Evolutionary conservation across 192 early-diverging fungal species (phyloP).

Genomic region (Coemansia sp.): DNA sequence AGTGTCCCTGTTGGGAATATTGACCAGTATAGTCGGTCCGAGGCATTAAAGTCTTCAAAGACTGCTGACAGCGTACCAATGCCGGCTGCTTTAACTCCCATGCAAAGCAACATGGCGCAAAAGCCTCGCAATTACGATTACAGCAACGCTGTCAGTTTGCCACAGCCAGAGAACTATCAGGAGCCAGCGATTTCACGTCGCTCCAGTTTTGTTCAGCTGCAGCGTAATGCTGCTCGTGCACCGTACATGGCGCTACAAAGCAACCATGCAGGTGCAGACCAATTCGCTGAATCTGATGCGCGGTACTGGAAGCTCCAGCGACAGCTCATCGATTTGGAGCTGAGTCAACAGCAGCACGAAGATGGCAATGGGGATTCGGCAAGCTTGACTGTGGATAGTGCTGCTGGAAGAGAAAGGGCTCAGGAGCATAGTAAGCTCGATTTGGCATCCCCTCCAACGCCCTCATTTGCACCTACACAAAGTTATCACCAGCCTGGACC

Average conservation of each 20-base stretch:
- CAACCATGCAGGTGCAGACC: conserved; percentile 16
- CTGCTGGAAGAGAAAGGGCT: too few relatives aligned
- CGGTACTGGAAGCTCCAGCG: conserved; percentile 54
- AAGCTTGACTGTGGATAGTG: too few relatives aligned
- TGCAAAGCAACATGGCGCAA: background rate
- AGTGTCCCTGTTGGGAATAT: background rate
- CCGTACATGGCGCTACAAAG: conserved; percentile 13
- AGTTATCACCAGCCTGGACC: background rate
- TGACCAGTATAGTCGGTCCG: too few relatives aligned
- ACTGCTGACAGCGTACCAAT: too few relatives aligned
- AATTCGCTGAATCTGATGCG: conserved; percentile 50
- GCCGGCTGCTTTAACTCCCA: too few relatives aligned
- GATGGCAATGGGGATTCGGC: too few relatives aligned
- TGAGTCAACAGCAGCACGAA: conserved; percentile 37
- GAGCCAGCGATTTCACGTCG: conserved; percentile 45
- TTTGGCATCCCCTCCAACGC: conserved; percentile 41
- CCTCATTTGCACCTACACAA: conserved; percentile 5
- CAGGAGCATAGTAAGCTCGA: conserved; percentile 16
- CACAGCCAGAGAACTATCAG: conserved; percentile 44
- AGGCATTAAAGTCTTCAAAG: too few relatives aligned
- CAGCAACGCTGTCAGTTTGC: conserved; percentile 17
- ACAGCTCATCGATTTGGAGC: conserved; percentile 49
- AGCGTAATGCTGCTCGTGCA: conserved; percentile 20
- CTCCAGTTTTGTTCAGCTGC: conserved; percentile 48
- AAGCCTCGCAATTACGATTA: background rate